Evolutionary conservation across 352 stramenopile species (phyloP), one percentile per base, ranked within the genome.

Genomic region (Phytophthora uliginosa): DNA sequence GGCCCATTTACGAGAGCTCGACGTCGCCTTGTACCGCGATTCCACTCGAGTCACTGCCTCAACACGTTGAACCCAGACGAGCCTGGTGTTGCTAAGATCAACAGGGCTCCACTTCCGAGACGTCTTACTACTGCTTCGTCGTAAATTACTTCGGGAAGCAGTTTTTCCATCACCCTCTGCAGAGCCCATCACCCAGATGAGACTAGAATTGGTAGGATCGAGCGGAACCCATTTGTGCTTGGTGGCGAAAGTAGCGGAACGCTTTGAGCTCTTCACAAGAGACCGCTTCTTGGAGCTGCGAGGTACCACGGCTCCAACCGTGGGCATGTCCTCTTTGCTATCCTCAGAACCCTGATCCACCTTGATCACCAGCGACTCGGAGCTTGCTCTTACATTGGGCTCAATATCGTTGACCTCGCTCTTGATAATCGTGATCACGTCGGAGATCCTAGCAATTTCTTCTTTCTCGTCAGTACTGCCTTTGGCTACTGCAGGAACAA

Each of bases 11-110:
- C 58, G 42, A 12, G 57, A 42, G 42, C 47, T 54, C 12, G 65
- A 51, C 17, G 64, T 58, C 3, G 63, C 58, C 26, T 77, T 77
- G 70, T 76, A 71, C 36, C 69, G 62, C 17, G 69, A 71, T 8
- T 71, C 52, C 7, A 61, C 55, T 53, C 64, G 70, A 64, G 47
- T 36, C 2, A 45, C 58, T 12, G 51, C 31, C 18, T 64, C 70
- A 59, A 52, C 59, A 62, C 63, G 63, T 53, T 59, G 64, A 38
- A 69, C 65, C 64, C 70, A 77, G 15, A 77, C 56, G 15, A 65
- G 38, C 8, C 70, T 48, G 4, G 70, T 66, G 52, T 24, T 77
- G 45, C 38, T 77, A n/a, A 58, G 58, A 28, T 77, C 70, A 13
- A 73, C 18, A 22, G 70, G 52, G 20, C 66, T 24, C 70, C 70